Evolutionary conservation across 768 basidiomycete species (phyloP), one percentile per base, ranked within the genome.

Genomic region (Psilocybe sp.): DNA sequence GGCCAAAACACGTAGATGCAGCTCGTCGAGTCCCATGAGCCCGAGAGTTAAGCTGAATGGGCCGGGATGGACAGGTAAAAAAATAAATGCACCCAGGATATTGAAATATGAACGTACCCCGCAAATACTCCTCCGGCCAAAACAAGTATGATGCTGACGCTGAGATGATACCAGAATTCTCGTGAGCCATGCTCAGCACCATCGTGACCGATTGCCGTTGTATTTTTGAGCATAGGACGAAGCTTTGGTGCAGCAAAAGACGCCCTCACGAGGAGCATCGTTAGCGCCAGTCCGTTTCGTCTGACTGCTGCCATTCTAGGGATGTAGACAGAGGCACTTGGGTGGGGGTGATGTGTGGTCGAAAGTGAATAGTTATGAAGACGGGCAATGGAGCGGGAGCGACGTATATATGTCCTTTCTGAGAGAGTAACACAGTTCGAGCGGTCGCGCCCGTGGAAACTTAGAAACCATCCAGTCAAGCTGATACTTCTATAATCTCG

Each of bases 21-120:
- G 78, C 55, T 93, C 89, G 56, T 97, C 93, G 12, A 95, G 79
- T 0, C 94, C 94, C 94, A 96, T 96, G 20, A 97, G 73, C 0
- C 92, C 94, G 23, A 97, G 79, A 0, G 94, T 97, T 44, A 97
- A 72, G 4, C 92, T 93, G 55, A 19, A 54, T 20, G 13, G 10
- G 9, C 20, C 7, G 11, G 33, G 7, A 23, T 28, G 36, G 16
- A n/a, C 1, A 9, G 9, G 20, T 23, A 5, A 34, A 12, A 9
- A 28, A 7, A n/a, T 23, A 51, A 40, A 18, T 37, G 23, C 11
- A 18, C 23, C 12, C n/a, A 42, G 69, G 23, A 28, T 7, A 28
- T 28, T n/a, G 7, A 28, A 28, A 28, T 4, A 28, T 28, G 23
- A 28, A 28, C 82, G 47, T 55, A 89, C 94, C 95, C 95, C 10